Evolutionary conservation across 169 alveolate genomes (phyloP), one percentile per base, ranked within the genome.

Genomic region (Plasmodium yoelii): DNA sequence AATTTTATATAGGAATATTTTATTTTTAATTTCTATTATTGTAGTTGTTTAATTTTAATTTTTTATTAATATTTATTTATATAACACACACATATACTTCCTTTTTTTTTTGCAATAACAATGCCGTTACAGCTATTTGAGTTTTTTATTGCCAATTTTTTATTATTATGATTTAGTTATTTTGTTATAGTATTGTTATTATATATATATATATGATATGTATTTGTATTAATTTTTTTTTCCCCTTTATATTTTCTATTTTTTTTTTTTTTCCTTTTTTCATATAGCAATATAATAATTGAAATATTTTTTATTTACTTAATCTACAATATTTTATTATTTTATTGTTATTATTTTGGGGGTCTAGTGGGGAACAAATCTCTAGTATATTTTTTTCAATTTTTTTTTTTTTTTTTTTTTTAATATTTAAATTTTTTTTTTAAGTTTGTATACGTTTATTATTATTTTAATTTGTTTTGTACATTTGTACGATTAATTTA

Each of bases 301-400:
- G 59, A 51, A 51, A 51, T 51, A 51, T 51, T 51, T 68, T 69
- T 69, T 67, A 19, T 10, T 69, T 69, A 49, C 44, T 69, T 19
- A 44, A 26, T 18, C 53, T 28, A 69, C 47, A 56, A 13, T 28
- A 67, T 13, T 9, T 67, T 8, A 26, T 57, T 51, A 51, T 51
- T 51, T 51, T 6, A 51, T 51, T n/a, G 15, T 34, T 47, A 12
- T 65, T 22, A 15, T 39, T 65, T 34, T 10, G 34, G 34, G 5
- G 59, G n/a, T 51, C 59, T 51, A 51, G 19, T 13, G 59, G 22
- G 59, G 59, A 51, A 51, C 24, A 51, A 15, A 51, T 3, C 7
- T 34, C 42, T 34, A 34, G 42, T 34, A 34, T 34, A 34, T 34
- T 34, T 34, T 34, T 34, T 34, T 34, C 42, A 34, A 34, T 34